Percentiles rank a stretch among this genome's conserved stretches.
phyloP scores from a whole-genome alignment of 495 filamentous ascomycete genomes.

The Podospora pseudoanserina region DNA sequence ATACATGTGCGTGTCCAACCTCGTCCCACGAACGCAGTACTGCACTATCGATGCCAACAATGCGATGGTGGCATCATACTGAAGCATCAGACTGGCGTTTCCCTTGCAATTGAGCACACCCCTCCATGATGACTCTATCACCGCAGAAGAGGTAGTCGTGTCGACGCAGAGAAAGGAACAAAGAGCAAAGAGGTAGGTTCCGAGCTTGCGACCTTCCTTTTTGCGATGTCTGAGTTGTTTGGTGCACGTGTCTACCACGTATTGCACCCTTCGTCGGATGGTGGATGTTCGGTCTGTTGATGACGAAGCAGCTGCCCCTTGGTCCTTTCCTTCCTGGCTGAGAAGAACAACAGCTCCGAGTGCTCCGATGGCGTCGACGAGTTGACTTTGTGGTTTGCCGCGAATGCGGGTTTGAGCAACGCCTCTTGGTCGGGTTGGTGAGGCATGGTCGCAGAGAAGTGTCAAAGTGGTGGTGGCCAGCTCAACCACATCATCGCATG shows the following conservation, averaged over 20 bases:
- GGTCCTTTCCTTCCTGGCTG: conserved; percentile 14
- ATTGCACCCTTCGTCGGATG: conserved; percentile 21
- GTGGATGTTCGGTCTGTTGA: background rate
- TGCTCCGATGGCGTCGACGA: conserved; percentile 18
- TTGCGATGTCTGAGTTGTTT: conserved; percentile 12
- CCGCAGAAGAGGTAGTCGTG: background rate
- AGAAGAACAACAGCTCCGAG: conserved; percentile 25
- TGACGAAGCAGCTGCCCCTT: background rate
- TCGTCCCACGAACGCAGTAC: conserved; percentile 23
- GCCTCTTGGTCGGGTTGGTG: conserved; percentile 12
- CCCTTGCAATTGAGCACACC: conserved; percentile 6
- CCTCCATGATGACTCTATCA: conserved; percentile 23
- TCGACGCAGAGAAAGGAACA: conserved; percentile 25
- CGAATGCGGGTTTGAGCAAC: conserved; percentile 16
- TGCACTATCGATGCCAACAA: conserved; percentile 25
- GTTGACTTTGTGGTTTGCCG: conserved; percentile 17
- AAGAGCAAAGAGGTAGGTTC: conserved; percentile 30
- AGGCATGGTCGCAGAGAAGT: conserved; percentile 31
- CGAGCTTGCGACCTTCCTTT: conserved; percentile 15
- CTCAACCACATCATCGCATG: conserved; percentile 33
- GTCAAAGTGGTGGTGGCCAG: conserved; percentile 37
- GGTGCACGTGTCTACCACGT: conserved; percentile 20
- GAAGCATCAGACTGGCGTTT: conserved; percentile 14
- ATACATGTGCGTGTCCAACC: conserved; percentile 15
- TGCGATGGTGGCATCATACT: conserved; percentile 28